These are phyloP conservation scores for Vickermania spadyakhi DNA, from an alignment of 208 protist genomes.

Conservation along the genomic window DNA sequence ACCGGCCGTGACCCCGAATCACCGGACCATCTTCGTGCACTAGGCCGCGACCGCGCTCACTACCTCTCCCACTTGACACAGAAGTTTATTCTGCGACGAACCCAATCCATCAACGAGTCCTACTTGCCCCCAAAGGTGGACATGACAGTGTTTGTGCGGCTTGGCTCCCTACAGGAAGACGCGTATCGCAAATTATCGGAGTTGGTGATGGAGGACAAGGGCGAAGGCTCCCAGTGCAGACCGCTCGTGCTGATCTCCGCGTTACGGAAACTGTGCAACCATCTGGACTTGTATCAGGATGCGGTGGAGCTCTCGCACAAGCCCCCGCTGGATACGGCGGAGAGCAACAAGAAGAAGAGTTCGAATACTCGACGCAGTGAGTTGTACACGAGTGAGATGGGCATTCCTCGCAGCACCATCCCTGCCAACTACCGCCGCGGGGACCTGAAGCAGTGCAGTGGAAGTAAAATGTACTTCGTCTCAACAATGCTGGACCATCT, in stretches of 20 bases:
- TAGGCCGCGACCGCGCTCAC: constrained; percentile 69
- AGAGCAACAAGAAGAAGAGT: background rate
- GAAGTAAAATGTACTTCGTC: constrained; percentile 81
- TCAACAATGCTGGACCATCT: constrained; percentile 70
- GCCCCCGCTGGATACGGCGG: constrained; percentile 5
- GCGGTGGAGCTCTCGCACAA: constrained; percentile 54
- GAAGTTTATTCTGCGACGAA: constrained; percentile 74
- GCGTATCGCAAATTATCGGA: constrained; percentile 62
- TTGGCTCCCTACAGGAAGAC: constrained; percentile 40
- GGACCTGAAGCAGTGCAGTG: constrained; percentile 30
- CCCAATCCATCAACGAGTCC: constrained; percentile 77
- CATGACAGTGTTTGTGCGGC: constrained; percentile 76
- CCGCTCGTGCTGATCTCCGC: constrained; percentile 79
- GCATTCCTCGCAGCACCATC: constrained; percentile 56
- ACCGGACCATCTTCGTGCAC: constrained; percentile 45
- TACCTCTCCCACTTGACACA: constrained; percentile 76
- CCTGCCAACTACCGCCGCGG: constrained; percentile 54
- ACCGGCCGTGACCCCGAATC: constrained; percentile 53
- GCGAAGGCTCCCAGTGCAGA: constrained; percentile 20
- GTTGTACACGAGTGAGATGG: constrained; percentile 3
- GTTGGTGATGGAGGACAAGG: constrained; percentile 20
- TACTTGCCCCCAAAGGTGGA: constrained; percentile 81
- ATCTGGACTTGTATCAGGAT: constrained; percentile 85
- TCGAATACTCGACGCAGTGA: background rate
- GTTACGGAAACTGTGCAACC: constrained; percentile 91